These are phyloP conservation scores for Pyrenophora seminiperda DNA, from an alignment of 2,329 filamentous ascomycete species.

Conservation along the genomic window DNA sequence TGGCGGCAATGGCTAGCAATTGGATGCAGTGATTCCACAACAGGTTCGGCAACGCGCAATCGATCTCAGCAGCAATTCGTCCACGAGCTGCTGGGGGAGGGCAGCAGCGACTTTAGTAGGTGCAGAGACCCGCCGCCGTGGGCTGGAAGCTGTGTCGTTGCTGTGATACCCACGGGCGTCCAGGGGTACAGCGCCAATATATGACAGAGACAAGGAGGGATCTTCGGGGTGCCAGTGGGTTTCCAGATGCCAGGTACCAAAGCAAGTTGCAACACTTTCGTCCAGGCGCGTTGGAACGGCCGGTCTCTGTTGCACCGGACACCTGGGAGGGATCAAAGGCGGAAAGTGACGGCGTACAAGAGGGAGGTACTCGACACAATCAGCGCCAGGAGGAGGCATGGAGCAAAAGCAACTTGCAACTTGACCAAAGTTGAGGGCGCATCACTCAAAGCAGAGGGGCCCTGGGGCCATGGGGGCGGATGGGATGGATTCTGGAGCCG, in stretches of 20 bases:
- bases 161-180: conserved; percentile 43
- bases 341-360: conserved; percentile 40
- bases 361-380: conserved; percentile 37
- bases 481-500: conserved; percentile 16
- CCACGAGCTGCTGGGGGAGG: conserved; percentile 43
- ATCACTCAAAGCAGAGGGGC: conserved; percentile 29
- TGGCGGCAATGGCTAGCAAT: conserved; percentile 30
- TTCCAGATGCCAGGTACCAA: conserved; percentile 49
- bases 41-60: conserved; percentile 41
- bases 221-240: conserved; percentile 40
- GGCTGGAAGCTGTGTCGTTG: conserved; percentile 46
- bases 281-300: conserved; percentile 46
- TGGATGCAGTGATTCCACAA: conserved; percentile 41
- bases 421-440: conserved; percentile 21
- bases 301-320: conserved; percentile 45
- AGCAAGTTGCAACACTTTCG: conserved; percentile 46
- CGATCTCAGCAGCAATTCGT: conserved; percentile 34
- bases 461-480: conserved; percentile 12
- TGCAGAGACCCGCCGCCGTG: conserved; percentile 40
- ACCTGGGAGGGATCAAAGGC: conserved; percentile 36
- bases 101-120: conserved; percentile 46
- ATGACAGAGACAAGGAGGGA: conserved; percentile 43
- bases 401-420: conserved; percentile 42
- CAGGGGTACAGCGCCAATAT: conserved; percentile 48
- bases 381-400: conserved; percentile 37